Conservation (phyloP, 225 moss, liverwort and hornwort species). For the Sphagnum contortum region DNA sequence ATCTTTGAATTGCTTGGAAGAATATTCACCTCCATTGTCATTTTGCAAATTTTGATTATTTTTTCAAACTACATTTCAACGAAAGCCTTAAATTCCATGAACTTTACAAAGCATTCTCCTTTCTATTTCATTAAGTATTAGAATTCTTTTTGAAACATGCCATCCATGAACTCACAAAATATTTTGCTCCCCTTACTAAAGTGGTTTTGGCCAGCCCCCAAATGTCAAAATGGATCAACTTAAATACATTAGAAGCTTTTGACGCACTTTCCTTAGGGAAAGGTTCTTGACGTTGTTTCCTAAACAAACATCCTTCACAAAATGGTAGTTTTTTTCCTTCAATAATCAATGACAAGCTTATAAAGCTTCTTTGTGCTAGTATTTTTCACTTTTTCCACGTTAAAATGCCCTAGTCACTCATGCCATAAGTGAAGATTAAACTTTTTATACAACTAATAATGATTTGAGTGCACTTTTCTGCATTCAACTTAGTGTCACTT, state of each 20-base stretch:
- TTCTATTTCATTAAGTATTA: conserved; percentile 4
- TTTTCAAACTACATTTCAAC: neutral
- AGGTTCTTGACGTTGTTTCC: neutral
- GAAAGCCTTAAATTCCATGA: conserved; percentile 1
- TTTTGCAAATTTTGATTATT: neutral
- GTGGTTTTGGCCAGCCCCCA: neutral
- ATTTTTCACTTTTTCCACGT: neutral
- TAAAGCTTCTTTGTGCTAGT: neutral
- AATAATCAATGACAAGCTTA: neutral
- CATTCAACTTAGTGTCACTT: neutral
- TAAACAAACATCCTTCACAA: neutral
- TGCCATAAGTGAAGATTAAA: neutral
- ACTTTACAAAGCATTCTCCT: conserved; percentile 3
- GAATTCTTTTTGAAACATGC: neutral
- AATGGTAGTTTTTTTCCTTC: neutral
- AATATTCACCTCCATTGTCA: conserved; percentile 4
- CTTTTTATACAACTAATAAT: too few species aligned
- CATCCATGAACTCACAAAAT: conserved; percentile 8
- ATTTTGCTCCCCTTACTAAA: neutral
- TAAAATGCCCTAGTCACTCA: neutral
- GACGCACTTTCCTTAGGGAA: neutral
- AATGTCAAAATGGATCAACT: neutral
- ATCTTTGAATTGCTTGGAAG: neutral
- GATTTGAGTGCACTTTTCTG: too few species aligned
- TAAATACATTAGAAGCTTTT: neutral